Percentiles rank a stretch among this genome's conserved stretches.
Evolutionary conservation across 2,329 filamentous ascomycete species (phyloP).

Genomic region (Fusarium sp.): DNA sequence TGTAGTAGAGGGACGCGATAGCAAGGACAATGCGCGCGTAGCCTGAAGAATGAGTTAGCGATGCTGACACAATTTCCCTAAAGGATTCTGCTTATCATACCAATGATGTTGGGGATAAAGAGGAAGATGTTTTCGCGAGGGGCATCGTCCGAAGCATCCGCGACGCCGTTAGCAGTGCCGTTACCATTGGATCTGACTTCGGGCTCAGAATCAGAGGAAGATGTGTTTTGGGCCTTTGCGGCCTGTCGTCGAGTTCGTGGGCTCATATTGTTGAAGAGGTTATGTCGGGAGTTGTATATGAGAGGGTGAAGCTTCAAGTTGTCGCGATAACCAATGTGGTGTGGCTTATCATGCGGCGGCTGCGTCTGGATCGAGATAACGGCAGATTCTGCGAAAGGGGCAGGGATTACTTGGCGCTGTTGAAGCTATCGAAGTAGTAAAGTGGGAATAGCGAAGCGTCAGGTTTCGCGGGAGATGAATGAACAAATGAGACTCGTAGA

Average conservation of each 20-base stretch:
- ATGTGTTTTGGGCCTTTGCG: constrained; percentile 47
- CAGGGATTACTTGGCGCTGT: constrained; percentile 38
- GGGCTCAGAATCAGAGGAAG: constrained; percentile 47
- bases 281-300: constrained; percentile 9
- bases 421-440: constrained; percentile 24
- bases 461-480: not conserved
- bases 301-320: constrained; percentile 13
- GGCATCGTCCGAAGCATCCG: constrained; percentile 51
- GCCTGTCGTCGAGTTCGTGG: constrained; percentile 54
- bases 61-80: not conserved
- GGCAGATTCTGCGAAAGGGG: constrained; percentile 39
- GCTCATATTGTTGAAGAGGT: constrained; percentile 48
- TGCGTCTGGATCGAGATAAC: constrained; percentile 35
- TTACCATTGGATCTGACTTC: constrained; percentile 54
- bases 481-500: constrained; percentile 2
- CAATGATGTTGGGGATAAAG: constrained; percentile 85
- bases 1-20: constrained; percentile 95
- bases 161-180: constrained; percentile 52
- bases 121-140: constrained; percentile 80
- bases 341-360: constrained; percentile 39
- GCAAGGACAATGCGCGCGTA: constrained; percentile 84
- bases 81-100: constrained; percentile 57
- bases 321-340: constrained; percentile 30
- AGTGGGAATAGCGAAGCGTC: not conserved
- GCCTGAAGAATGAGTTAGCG: constrained; percentile 59